These are phyloP conservation scores for Fusarium pseudonygamai DNA, from an alignment of 2,329 filamentous ascomycete species.

Conservation along the genomic window DNA sequence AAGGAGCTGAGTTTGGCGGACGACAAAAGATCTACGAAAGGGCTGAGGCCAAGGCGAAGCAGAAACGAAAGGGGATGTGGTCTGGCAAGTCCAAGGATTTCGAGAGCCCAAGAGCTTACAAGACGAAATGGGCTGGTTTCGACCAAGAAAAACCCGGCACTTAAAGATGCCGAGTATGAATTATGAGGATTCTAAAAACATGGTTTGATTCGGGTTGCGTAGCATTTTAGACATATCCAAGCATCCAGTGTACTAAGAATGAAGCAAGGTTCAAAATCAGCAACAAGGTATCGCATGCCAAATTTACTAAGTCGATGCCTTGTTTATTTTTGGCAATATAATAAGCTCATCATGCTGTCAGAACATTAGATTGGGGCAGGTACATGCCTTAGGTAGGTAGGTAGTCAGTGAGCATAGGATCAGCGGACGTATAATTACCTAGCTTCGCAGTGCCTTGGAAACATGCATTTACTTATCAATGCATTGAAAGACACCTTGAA, in stretches of 20 bases:
- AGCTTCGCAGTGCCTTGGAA: not conserved
- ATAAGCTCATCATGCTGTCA: not conserved
- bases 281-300: not conserved
- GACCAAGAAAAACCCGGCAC: constrained; percentile 33
- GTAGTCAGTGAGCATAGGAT: not conserved
- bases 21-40: constrained; percentile 70
- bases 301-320: not conserved
- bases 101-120: constrained; percentile 91
- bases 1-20: constrained; percentile 87
- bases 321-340: constrained; percentile 10
- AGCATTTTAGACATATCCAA: constrained; percentile 7
- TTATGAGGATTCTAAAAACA: constrained; percentile 2
- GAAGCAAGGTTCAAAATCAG: not conserved
- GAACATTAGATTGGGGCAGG: not conserved
- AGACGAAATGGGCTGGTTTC: constrained; percentile 59
- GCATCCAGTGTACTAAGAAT: constrained; percentile 6
- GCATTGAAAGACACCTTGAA: constrained; percentile 4
- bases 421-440: not conserved
- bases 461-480: not conserved
- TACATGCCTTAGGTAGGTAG: not conserved
- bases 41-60: constrained; percentile 74
- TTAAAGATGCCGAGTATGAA: constrained; percentile 18
- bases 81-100: constrained; percentile 67
- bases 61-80: constrained; percentile 79
- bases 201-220: not conserved